A percentile compares a stretch with the other conserved stretches of the same genome.
Evolutionary conservation across 257 asterid genomes (phyloP).

Genomic region (Nicotiana sylvestris): DNA sequence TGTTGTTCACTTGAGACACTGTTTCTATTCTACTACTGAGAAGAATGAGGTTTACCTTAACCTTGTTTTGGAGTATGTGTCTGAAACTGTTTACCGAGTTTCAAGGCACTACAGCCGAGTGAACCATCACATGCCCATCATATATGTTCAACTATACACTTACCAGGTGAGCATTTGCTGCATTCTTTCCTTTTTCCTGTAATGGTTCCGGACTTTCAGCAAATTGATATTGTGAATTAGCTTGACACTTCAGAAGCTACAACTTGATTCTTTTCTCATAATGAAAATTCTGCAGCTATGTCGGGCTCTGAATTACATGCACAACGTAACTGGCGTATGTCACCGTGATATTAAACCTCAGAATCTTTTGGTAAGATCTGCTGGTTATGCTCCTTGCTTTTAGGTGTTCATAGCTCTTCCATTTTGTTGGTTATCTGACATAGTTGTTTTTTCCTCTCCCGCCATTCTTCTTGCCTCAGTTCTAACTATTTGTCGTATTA

Average conservation of each 20-base stretch:
- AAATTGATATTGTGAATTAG: neutral
- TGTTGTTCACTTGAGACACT: conserved; percentile 64
- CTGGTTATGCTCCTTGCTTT: neutral
- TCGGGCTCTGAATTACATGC: conserved; percentile 69
- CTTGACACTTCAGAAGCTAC: neutral
- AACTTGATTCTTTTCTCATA: neutral
- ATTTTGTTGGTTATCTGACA: neutral
- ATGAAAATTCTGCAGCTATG: conserved; percentile 43
- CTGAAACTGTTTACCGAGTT: conserved; percentile 78
- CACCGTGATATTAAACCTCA: conserved; percentile 92
- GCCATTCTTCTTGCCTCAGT: neutral
- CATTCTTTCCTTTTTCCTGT: neutral
- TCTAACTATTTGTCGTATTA: neutral
- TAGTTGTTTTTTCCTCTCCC: neutral
- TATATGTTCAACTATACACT: conserved; percentile 71
- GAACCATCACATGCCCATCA: conserved; percentile 80
- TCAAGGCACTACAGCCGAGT: conserved; percentile 75
- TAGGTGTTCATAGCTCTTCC: neutral
- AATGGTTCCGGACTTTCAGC: neutral
- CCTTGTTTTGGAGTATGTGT: conserved; percentile 82
- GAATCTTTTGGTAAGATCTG: conserved; percentile 56
- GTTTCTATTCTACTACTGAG: conserved; percentile 79
- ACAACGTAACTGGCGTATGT: conserved; percentile 79
- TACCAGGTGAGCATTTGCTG: conserved; percentile 49
- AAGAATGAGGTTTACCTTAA: conserved; percentile 75